A percentile compares a stretch with the other conserved stretches of the same genome.
Evolutionary conservation across 371 early-diverging fungal genomes (phyloP).

Genomic region (Mucor racemosus): DNA sequence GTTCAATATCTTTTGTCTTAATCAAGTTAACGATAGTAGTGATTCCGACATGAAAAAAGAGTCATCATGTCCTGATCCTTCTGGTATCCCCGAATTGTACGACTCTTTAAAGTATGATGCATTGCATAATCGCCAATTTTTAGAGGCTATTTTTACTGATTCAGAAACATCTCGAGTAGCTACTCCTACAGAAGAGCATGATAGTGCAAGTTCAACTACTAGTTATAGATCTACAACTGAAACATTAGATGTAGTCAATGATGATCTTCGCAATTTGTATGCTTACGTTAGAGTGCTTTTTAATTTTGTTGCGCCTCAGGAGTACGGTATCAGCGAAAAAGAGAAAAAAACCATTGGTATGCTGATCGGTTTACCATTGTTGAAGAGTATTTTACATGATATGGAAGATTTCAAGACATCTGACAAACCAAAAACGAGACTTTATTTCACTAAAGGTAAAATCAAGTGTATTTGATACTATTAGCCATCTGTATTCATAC

Average conservation of each 20-base stretch:
- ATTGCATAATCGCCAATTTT: constrained; percentile 88
- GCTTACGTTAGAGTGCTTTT: constrained; percentile 82
- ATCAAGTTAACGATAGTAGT: constrained; percentile 11
- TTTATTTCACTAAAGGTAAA: constrained; percentile 94
- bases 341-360: constrained; percentile 92
- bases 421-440: constrained; percentile 70
- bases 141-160: constrained; percentile 70
- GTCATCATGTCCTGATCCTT: constrained; percentile 66
- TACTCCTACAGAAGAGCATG: not conserved
- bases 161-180: constrained; percentile 1
- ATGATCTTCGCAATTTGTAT: constrained; percentile 69
- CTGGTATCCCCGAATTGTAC: constrained; percentile 91
- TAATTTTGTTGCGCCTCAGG: constrained; percentile 92
- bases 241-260: not conserved
- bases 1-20: constrained; percentile 79
- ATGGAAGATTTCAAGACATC: constrained; percentile 65
- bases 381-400: constrained; percentile 80
- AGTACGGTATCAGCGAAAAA: constrained; percentile 84
- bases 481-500: not conserved
- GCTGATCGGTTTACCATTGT: constrained; percentile 75
- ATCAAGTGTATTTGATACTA: not conserved
- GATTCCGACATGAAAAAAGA: constrained; percentile 25
- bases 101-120: constrained; percentile 97
- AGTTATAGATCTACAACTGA: constrained; percentile 5
- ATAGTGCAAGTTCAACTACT: not conserved